Conservation (phyloP, 192 early-diverging fungal genomes). For the Rhizophagus clarus region DNA sequence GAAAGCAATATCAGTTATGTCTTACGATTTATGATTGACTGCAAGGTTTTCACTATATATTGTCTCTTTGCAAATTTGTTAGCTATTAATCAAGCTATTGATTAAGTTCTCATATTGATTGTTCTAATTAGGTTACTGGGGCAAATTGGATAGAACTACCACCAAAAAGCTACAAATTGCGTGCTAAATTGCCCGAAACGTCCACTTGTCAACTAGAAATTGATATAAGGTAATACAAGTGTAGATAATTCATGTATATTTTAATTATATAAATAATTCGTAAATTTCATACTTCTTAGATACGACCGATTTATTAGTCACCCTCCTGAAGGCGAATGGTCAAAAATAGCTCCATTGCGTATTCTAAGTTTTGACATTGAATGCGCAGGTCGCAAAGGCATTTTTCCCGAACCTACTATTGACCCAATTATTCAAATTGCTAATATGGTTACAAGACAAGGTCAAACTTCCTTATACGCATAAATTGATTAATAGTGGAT, state of each 20-base stretch:
- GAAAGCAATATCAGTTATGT: conserved; percentile 90
- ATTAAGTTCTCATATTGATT: not conserved
- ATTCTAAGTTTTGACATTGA: conserved; percentile 99
- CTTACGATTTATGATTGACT: conserved; percentile 96
- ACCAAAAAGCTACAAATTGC: conserved; percentile 67
- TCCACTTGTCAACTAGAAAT: conserved; percentile 84
- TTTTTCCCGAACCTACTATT: conserved; percentile 89
- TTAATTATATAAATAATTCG: not conserved
- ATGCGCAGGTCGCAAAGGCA: conserved; percentile 92
- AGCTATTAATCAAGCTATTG: not conserved
- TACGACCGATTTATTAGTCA: conserved; percentile 81
- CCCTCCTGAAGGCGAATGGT: conserved; percentile 88
- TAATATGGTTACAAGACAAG: conserved; percentile 89
- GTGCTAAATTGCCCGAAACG: conserved; percentile 32
- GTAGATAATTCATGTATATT: not conserved
- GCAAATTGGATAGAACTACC: conserved; percentile 93
- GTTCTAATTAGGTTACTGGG: conserved; percentile 60
- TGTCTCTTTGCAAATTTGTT: not conserved
- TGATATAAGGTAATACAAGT: conserved; percentile 54
- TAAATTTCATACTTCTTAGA: conserved; percentile 35
- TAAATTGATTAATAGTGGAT: not conserved
- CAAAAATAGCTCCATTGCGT: conserved; percentile 89
- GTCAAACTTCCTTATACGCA: conserved; percentile 25
- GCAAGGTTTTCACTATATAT: conserved; percentile 46
- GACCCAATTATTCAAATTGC: conserved; percentile 99